A percentile compares a stretch with the other conserved stretches of the same genome.
Evolutionary conservation across 345 rosid species (phyloP).

Genomic region (Hibiscus syriacus): DNA sequence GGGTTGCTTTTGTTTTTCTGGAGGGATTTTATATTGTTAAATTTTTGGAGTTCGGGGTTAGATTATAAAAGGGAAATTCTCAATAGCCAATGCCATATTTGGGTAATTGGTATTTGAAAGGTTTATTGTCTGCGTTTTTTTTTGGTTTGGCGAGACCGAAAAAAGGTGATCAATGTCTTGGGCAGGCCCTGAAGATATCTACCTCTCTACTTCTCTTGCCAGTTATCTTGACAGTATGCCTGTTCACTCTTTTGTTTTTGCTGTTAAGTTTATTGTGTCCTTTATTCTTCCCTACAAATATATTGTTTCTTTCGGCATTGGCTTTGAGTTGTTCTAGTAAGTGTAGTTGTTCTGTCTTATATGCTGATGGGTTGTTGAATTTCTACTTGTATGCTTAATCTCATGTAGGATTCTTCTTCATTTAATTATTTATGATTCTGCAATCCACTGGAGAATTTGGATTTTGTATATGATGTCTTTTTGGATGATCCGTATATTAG

Average conservation of each 20-base stretch:
- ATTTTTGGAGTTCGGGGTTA: neutral
- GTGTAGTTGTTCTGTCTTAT: neutral
- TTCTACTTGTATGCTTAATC: too few species aligned
- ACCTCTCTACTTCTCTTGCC: conserved; percentile 87
- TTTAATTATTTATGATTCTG: too few species aligned
- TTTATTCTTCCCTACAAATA: neutral
- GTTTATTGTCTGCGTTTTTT: conserved; percentile 15
- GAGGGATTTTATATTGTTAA: neutral
- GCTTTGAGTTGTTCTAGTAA: too few species aligned
- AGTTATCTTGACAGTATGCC: conserved; percentile 73
- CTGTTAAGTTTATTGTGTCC: neutral
- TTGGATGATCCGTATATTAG: too few species aligned
- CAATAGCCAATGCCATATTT: conserved; percentile 38
- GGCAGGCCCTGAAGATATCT: conserved; percentile 78
- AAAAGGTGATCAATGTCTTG: conserved; percentile 56
- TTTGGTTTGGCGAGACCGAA: conserved; percentile 33
- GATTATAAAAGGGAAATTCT: conserved; percentile 3
- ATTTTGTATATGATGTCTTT: too few species aligned
- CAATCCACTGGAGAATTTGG: too few species aligned
- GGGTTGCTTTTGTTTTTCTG: neutral
- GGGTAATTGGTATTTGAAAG: conserved; percentile 20
- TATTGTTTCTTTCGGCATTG: too few species aligned
- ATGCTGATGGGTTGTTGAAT: neutral
- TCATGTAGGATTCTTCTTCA: too few species aligned
- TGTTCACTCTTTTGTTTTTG: neutral